phyloP scores from a whole-genome alignment of 441 rosid genomes.

The Erysimum pusillum region DNA sequence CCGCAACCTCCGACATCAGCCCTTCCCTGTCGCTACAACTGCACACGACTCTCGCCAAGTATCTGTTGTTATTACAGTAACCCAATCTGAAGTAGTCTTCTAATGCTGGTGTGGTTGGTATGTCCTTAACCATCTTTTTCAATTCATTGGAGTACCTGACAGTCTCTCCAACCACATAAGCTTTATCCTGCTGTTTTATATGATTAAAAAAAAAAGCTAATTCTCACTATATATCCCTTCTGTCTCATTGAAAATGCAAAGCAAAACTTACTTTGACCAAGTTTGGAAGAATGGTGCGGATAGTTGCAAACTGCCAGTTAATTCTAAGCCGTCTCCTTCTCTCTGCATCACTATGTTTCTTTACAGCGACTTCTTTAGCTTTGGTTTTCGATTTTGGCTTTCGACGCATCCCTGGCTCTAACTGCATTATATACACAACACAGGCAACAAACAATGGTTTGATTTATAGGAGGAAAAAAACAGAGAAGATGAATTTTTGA shows the following conservation, averaged over 20 bases:
- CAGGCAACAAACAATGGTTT: no score
- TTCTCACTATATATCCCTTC: neutral
- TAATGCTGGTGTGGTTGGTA: slow-evolving; percentile 52
- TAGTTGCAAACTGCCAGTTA: slow-evolving; percentile 49
- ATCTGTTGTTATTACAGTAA: slow-evolving; percentile 37
- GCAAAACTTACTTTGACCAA: slow-evolving; percentile 59
- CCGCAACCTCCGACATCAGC: slow-evolving; percentile 56
- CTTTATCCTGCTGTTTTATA: slow-evolving; percentile 62
- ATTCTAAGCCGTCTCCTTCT: slow-evolving; percentile 57
- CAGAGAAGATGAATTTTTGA: no score
- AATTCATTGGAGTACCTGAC: slow-evolving; percentile 53
- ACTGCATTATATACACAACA: no score
- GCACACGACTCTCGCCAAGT: slow-evolving; percentile 55
- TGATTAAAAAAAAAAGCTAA: slow-evolving; percentile 13
- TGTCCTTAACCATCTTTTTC: slow-evolving; percentile 51
- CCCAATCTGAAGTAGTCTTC: slow-evolving; percentile 48
- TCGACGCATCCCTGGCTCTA: no score
- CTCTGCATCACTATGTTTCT: slow-evolving; percentile 67
- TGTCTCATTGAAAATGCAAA: neutral
- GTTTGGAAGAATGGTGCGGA: slow-evolving; percentile 60
- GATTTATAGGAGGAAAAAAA: no score
- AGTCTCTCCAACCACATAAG: slow-evolving; percentile 61
- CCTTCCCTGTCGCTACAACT: slow-evolving; percentile 60
- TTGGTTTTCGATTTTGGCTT: slow-evolving; percentile 43
- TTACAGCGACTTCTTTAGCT: slow-evolving; percentile 50